Percentiles rank a stretch among this genome's conserved stretches.
Evolutionary conservation across 495 filamentous ascomycete genomes (phyloP).

Genomic region (Bryoglossum gracile): DNA sequence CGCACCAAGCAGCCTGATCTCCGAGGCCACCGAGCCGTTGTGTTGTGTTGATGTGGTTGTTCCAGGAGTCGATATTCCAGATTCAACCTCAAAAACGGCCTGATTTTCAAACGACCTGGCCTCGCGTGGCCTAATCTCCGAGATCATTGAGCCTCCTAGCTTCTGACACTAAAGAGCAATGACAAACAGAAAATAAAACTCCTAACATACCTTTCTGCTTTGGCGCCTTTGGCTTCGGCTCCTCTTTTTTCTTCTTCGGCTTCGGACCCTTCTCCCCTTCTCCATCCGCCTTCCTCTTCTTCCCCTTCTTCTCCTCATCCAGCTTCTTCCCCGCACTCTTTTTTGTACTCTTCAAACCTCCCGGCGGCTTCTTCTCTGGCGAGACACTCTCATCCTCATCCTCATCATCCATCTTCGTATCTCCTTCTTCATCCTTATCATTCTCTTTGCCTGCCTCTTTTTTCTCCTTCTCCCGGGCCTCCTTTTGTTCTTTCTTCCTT

Average conservation of each 20-base stretch:
- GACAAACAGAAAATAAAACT: background rate
- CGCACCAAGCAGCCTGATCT: too few relatives aligned
- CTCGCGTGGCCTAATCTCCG: too few relatives aligned
- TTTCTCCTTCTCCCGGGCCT: conserved; percentile 42
- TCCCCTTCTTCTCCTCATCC: conserved; percentile 62
- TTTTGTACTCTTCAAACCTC: conserved; percentile 54
- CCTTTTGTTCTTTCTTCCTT: conserved; percentile 72
- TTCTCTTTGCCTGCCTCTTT: conserved; percentile 51
- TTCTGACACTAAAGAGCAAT: background rate
- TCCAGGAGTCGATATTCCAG: too few relatives aligned
- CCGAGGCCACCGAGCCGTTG: too few relatives aligned
- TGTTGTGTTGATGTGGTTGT: too few relatives aligned
- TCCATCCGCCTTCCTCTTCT: conserved; percentile 85
- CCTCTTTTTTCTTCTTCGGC: conserved; percentile 93
- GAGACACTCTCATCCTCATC: conserved; percentile 58
- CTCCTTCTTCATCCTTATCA: conserved; percentile 46
- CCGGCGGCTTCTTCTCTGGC: conserved; percentile 33
- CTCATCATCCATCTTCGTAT: conserved; percentile 72
- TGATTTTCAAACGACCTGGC: too few relatives aligned
- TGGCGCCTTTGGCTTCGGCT: conserved; percentile 78
- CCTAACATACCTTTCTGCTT: conserved; percentile 74
- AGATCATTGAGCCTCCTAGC: too few relatives aligned
- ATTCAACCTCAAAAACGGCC: too few relatives aligned
- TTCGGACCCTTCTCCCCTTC: conserved; percentile 65
- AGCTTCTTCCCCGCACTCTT: conserved; percentile 64